Conservation (phyloP, 139 green algal species). For the Nannochloris sp. region DNA sequence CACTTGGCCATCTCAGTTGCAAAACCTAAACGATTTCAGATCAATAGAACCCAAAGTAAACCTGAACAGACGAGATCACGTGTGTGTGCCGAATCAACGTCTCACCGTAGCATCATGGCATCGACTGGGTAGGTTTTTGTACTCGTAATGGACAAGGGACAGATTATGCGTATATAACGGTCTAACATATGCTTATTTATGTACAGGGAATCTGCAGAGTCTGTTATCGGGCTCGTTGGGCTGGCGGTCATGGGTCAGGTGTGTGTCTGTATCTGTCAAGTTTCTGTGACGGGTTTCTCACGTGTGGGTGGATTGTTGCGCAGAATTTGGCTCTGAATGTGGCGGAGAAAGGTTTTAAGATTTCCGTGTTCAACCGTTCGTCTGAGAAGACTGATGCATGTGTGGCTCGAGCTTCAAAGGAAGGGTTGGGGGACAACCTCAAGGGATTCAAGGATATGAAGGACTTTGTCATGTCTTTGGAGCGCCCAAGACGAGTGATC, state of each 20-base stretch:
- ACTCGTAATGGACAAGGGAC: no score
- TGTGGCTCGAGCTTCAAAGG: conserved; percentile 82
- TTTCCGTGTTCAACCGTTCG: conserved; percentile 94
- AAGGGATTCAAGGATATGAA: conserved; percentile 81
- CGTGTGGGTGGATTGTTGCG: conserved; percentile 1
- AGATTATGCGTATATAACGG: no score
- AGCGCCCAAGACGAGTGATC: conserved; percentile 90
- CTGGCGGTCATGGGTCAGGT: conserved; percentile 99
- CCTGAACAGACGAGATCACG: no score
- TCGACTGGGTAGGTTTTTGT: no score
- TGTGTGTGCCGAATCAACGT: no score
- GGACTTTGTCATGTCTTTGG: conserved; percentile 86
- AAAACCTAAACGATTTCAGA: no score
- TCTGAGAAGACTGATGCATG: conserved; percentile 89
- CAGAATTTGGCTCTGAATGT: conserved; percentile 99
- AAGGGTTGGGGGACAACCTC: conserved; percentile 59
- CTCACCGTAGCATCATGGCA: no score
- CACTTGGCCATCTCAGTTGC: no score
- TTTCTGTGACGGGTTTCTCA: conserved; percentile 1
- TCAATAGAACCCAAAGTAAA: no score
- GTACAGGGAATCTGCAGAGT: conserved; percentile 16
- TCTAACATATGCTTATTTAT: neutral
- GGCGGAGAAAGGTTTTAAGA: conserved; percentile 94
- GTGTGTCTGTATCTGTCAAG: neutral
- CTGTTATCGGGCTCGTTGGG: conserved; percentile 83